Evolutionary conservation across 2,329 filamentous ascomycete genomes (phyloP), one percentile per base, ranked within the genome.

Genomic region (Sclerotinia trifoliorum): DNA sequence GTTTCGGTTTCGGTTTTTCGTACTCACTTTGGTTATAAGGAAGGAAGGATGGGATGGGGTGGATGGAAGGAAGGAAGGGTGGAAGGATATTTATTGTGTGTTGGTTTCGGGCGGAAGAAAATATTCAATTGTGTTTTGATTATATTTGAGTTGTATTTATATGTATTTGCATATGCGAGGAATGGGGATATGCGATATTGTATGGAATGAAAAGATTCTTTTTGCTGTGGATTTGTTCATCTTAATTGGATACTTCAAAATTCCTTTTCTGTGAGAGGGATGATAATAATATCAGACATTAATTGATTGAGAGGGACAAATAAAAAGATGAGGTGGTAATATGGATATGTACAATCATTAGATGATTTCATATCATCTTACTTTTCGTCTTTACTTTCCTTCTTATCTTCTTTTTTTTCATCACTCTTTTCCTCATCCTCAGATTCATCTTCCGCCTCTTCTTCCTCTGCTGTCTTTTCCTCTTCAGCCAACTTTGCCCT

Each of bases 361-460:
- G 11, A 13, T 29, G 35, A 44, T 55, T 65, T 19, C 63, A 57
- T 57, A 1, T 58, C 44, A n/a, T 21, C 44, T 55, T 72, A 71
- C 56, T 67, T 69, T 39, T 68, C 51, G 58, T 69, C 61, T 42
- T 72, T 69, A 5, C 39, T 42, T 42, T 42, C 39, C 11, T 70
- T 64, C 26, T 42, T 61, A 39, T 67, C 58, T 17, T 17, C 15
- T 42, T 42, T 17, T 17, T 81, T 79, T 0, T 81, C 80, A 0
- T 82, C 80, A 15, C 80, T 79, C 3, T 80, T 79, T 5, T 79
- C 78, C 32, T 79, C 78, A 35, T 68, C 55, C 29, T 69, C 62
- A 32, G 69, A 69, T 15, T 70, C 71, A n/a, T 69, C 66, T 10
- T 70, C 65, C 2, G 57, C 62, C 4, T 69, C 69, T 5, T 70